Conservation (phyloP, 768 basidiomycete species). For the Lactarius hengduanensis region DNA sequence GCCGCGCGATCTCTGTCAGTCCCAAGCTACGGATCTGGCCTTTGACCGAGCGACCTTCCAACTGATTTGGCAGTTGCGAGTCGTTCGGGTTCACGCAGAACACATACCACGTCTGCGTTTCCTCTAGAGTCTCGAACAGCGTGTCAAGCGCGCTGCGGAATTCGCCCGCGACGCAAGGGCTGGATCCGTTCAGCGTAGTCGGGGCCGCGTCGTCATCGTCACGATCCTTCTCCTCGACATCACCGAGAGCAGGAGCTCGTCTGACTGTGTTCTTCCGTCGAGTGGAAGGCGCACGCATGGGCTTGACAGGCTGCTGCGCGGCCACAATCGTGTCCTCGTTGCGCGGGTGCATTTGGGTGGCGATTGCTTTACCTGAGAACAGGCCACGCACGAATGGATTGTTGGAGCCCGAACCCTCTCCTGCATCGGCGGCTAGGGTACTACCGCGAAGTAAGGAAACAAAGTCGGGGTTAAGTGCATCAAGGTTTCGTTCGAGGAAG, state of each 20-base stretch:
- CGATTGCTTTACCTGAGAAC: constrained; percentile 86
- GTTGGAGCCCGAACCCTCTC: constrained; percentile 73
- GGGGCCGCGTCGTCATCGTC: constrained; percentile 39
- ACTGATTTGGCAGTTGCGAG: constrained; percentile 89
- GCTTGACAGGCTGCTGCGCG: constrained; percentile 90
- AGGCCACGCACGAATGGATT: constrained; percentile 91
- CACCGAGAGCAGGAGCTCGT: constrained; percentile 52
- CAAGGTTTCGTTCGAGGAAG: constrained; percentile 87
- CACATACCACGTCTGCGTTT: constrained; percentile 88
- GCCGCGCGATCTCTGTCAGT: constrained; percentile 70
- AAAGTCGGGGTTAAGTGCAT: constrained; percentile 90
- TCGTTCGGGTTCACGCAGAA: constrained; percentile 96
- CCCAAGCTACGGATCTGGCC: constrained; percentile 86
- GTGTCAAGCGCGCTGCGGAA: constrained; percentile 83
- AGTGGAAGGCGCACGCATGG: constrained; percentile 90
- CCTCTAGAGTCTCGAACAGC: constrained; percentile 82
- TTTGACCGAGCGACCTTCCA: constrained; percentile 90
- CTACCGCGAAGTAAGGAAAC: constrained; percentile 82
- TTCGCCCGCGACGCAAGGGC: constrained; percentile 83
- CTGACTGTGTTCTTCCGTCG: constrained; percentile 74
- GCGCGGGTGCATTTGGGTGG: constrained; percentile 87
- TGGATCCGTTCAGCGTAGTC: constrained; percentile 36
- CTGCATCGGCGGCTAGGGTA: constrained; percentile 36
- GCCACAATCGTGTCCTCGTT: constrained; percentile 96
- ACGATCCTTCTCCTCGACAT: constrained; percentile 50